phyloP scores from a whole-genome alignment of 495 filamentous ascomycete species.

The Mytilinidion resinicola region DNA sequence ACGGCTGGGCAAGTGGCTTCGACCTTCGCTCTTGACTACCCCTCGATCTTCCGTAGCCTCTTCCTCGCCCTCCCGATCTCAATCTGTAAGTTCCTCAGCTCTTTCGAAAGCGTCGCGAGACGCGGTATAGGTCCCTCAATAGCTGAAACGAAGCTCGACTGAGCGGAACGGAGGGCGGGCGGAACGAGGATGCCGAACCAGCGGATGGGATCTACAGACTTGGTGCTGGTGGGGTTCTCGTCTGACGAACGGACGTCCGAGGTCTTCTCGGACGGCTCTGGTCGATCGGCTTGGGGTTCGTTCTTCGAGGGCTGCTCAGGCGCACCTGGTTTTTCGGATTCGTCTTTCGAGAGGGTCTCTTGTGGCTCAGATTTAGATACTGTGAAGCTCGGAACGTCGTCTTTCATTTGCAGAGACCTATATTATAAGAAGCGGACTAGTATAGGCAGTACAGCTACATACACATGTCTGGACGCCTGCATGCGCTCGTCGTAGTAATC shows the following conservation, averaged over 20 bases:
- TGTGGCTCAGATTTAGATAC: background rate
- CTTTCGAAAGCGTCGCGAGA: slow-evolving; percentile 23
- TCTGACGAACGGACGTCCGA: background rate
- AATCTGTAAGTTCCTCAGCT: slow-evolving; percentile 32
- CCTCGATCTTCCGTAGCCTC: slow-evolving; percentile 26
- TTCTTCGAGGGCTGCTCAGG: too few species aligned
- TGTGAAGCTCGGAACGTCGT: background rate
- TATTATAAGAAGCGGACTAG: background rate
- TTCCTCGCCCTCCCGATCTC: slow-evolving; percentile 34
- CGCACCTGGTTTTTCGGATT: too few species aligned
- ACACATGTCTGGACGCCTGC: slow-evolving; percentile 35
- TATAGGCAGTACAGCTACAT: slow-evolving; percentile 9
- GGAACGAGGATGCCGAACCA: slow-evolving; percentile 46
- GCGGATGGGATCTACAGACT: slow-evolving; percentile 34
- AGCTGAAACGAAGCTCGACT: slow-evolving; percentile 33
- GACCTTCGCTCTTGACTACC: background rate
- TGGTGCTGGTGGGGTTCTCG: background rate
- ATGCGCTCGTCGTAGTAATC: slow-evolving; percentile 44
- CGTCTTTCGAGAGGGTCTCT: too few species aligned
- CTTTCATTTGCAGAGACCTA: background rate
- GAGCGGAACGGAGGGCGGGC: slow-evolving; percentile 35
- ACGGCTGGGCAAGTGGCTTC: too few species aligned
- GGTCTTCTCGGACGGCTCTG: too few species aligned
- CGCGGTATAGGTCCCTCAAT: slow-evolving; percentile 29
- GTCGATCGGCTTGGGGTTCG: too few species aligned